Evolutionary conservation across 2,329 filamentous ascomycete species (phyloP), one percentile per base, ranked within the genome.

Genomic region (Paecilomyces fulvus): DNA sequence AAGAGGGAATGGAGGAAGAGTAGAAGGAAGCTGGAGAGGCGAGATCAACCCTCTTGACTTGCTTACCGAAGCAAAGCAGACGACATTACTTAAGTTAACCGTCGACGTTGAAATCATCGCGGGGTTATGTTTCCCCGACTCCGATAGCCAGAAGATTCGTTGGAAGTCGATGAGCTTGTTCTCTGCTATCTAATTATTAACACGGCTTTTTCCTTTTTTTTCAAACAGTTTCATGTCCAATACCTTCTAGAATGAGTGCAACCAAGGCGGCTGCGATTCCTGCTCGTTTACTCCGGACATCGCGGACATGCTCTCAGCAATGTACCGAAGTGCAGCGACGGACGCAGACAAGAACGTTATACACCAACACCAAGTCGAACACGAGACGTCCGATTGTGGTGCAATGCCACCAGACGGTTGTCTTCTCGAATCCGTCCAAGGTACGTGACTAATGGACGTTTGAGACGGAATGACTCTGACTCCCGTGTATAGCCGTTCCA

Each of bases 221-320:
- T 52, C 46, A 23, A 21, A 6, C 30, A 30, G 30, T 58, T 59
- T 56, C 49, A 56, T 59, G 55, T 58, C 33, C 54, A 52, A 53
- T 53, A 53, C 60, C 63, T 59, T 60, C 60, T 61, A 68, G 62
- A 54, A 76, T 76, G 73, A 75, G 71, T 64, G 65, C 71, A 57
- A 62, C 65, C 56, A 73, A 74, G 62, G 72, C 71, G 59, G 70
- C 72, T 65, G 70, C 71, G 59, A 60, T 77, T 58, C 73, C 74
- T 62, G 66, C 71, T 60, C 71, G 72, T 62, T 65, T 77, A 56
- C 61, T 78, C 60, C 69, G 74, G 58, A 67, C 73, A 12, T 71
- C 73, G 55, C 67, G 70, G 58, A 68, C 70, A 66, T 73, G 68
- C 61, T 68, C 72, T 53, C 72, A 66, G 53, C 69, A 73, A 61